Evolutionary conservation across 2,329 filamentous ascomycete species (phyloP).

Genomic region (Colletotrichum godetiae): DNA sequence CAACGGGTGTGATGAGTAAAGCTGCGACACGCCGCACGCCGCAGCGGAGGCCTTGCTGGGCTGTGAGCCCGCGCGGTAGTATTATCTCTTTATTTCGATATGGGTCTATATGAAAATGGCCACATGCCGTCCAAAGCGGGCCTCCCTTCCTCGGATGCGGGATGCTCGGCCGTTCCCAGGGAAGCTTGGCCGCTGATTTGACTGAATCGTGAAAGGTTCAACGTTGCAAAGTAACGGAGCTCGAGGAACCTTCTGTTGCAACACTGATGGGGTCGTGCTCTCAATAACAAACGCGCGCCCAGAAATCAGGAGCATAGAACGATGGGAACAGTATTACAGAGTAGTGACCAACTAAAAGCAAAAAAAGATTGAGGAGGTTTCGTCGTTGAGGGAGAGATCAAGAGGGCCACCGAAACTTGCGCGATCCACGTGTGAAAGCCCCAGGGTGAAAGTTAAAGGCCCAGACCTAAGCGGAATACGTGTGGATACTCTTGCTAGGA

Average conservation of each 20-base stretch:
- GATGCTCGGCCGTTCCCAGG: conserved; percentile 10
- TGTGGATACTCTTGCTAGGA: not conserved
- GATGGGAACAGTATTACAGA: not conserved
- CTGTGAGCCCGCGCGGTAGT: not conserved
- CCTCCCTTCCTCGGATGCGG: conserved; percentile 2
- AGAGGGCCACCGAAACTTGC: not conserved
- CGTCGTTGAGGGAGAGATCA: not conserved
- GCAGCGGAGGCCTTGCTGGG: not conserved
- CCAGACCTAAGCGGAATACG: conserved; percentile 6
- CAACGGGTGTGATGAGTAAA: not conserved
- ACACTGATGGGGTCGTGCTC: not conserved
- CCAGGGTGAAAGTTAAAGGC: not conserved
- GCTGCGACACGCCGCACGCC: not conserved
- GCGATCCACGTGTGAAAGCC: not conserved
- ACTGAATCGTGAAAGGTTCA: conserved; percentile 17
- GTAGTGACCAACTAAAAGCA: not conserved
- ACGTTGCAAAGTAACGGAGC: not conserved
- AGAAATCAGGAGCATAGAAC: not conserved
- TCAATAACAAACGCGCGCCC: not conserved
- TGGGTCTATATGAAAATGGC: not conserved
- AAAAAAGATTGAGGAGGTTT: not conserved
- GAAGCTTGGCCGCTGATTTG: conserved; percentile 7
- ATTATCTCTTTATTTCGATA: not conserved
- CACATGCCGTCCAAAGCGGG: conserved; percentile 19
- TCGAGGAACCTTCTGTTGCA: not conserved